Percentiles rank a stretch among this genome's conserved stretches.
These are phyloP conservation scores for Candida pseudoglaebosa DNA, from an alignment of 805 yeast species.

Conservation along the genomic window DNA sequence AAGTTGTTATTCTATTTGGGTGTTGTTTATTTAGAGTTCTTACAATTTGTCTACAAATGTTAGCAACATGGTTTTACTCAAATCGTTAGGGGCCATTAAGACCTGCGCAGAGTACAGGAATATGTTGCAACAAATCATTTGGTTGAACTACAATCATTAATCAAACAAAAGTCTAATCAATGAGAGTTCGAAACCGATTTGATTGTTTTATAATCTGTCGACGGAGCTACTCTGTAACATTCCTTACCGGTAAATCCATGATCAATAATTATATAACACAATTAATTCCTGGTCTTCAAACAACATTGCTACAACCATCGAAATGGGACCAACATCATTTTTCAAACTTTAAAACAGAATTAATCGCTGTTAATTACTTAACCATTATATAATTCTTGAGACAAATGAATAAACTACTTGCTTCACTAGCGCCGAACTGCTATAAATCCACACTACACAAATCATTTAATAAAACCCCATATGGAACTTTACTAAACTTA, in stretches of 20 bases:
- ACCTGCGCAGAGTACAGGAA: constrained; percentile 99
- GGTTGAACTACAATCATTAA: constrained; percentile 59
- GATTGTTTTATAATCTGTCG: constrained; percentile 90
- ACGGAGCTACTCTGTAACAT: constrained; percentile 89
- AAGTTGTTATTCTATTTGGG: not conserved
- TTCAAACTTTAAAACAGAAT: constrained; percentile 20
- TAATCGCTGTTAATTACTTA: constrained; percentile 15
- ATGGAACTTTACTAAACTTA: constrained; percentile 22
- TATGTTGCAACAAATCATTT: constrained; percentile 83
- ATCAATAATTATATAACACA: constrained; percentile 12
- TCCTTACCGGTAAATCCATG: constrained; percentile 18
- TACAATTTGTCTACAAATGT: constrained; percentile 55
- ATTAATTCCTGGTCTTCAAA: constrained; percentile 17
- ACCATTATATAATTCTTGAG: constrained; percentile 9
- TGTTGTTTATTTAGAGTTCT: not conserved
- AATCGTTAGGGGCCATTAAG: constrained; percentile 85
- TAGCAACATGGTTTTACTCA: constrained; percentile 99
- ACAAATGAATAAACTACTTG: constrained; percentile 35
- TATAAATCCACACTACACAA: constrained; percentile 35
- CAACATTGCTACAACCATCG: constrained; percentile 51
- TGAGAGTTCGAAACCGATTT: constrained; percentile 60
- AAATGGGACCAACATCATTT: constrained; percentile 36
- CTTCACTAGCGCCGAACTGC: constrained; percentile 77
- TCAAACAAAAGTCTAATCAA: constrained; percentile 10
- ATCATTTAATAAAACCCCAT: constrained; percentile 24